phyloP scores from a whole-genome alignment of 495 filamentous ascomycete species.

The Barbatosphaeria neglecta region DNA sequence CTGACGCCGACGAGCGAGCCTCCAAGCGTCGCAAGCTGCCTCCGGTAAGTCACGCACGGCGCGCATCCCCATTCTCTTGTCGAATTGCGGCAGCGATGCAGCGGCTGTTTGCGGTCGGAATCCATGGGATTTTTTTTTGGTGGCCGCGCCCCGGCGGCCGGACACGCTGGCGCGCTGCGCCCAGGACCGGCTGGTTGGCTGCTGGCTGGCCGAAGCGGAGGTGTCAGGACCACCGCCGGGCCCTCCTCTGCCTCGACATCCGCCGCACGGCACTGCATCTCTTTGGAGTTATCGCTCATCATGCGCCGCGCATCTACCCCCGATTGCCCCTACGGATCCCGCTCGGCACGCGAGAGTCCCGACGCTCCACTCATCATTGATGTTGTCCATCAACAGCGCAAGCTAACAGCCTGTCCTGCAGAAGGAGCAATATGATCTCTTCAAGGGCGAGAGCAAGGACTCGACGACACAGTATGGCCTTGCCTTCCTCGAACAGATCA shows the following conservation, averaged over 20 bases:
- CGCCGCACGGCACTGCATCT: too few species aligned
- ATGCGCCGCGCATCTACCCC: neutral
- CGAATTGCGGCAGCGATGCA: neutral
- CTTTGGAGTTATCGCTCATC: too few species aligned
- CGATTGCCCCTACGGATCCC: neutral
- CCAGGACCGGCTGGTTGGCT: too few species aligned
- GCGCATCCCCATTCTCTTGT: neutral
- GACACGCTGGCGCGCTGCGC: too few species aligned
- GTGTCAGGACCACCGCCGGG: neutral
- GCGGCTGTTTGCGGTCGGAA: neutral
- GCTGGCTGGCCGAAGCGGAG: neutral
- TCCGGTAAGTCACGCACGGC: neutral
- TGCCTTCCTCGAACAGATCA: constrained; percentile 51
- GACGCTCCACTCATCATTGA: too few species aligned
- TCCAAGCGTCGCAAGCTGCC: neutral
- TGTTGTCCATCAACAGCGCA: too few species aligned
- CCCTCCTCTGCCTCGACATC: neutral
- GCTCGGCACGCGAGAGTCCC: neutral
- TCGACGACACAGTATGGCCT: constrained; percentile 58
- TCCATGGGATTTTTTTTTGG: neutral
- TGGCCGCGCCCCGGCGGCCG: neutral
- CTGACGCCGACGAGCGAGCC: neutral
- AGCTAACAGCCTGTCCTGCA: neutral
- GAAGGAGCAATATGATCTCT: constrained; percentile 21
- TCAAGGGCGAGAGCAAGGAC: constrained; percentile 43